Percentiles rank a stretch among this genome's conserved stretches.
phyloP scores from a whole-genome alignment of 148 eudicot species.

The Amaranthus palmeri region DNA sequence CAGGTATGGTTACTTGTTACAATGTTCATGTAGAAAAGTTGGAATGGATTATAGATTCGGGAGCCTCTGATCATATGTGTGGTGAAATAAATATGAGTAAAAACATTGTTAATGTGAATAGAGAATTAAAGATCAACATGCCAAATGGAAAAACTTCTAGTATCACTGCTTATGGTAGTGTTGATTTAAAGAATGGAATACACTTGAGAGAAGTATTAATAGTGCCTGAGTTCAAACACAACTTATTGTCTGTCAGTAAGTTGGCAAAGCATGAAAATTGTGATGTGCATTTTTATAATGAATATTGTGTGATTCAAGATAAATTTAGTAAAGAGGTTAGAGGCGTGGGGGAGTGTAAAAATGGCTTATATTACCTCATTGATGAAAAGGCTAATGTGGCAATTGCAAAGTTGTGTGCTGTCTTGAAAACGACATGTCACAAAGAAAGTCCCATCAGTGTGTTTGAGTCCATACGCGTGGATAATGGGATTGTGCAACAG shows the following conservation, averaged over 20 bases:
- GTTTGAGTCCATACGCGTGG: neutral
- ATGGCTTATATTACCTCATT: neutral
- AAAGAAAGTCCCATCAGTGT: neutral
- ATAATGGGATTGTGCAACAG: neutral
- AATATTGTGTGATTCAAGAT: neutral
- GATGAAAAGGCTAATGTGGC: neutral
- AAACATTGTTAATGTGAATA: neutral
- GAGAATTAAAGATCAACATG: neutral
- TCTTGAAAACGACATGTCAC: too few species aligned
- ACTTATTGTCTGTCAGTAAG: neutral
- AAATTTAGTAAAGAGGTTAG: neutral
- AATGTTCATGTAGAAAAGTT: neutral
- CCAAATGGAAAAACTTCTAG: neutral
- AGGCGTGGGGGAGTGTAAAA: neutral
- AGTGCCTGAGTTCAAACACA: neutral
- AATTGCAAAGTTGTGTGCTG: too few species aligned
- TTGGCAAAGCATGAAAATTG: rapidly evolving
- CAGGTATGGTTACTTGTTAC: neutral
- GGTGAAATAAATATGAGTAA: rapidly evolving
- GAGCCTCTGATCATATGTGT: slow-evolving; percentile 1
- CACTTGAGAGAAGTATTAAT: neutral
- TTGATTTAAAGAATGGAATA: neutral
- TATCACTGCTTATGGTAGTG: neutral
- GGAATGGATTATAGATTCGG: neutral
- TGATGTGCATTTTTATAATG: neutral